Evolutionary conservation across 345 rosid genomes (phyloP).

Genomic region (Aquilaria malaccensis): DNA sequence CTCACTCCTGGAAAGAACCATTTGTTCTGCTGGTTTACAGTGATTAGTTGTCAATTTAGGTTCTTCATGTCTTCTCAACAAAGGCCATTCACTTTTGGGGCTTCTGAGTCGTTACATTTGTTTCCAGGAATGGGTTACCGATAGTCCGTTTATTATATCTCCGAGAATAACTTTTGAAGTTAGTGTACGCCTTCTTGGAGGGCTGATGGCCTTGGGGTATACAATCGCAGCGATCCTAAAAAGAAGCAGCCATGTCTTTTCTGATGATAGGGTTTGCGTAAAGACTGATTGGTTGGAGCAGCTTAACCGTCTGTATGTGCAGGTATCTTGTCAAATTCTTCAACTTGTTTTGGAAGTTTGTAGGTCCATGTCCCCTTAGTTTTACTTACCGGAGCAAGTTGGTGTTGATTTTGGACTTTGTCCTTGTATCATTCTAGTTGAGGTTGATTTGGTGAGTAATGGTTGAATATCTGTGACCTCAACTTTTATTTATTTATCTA

Average conservation of each 20-base stretch:
- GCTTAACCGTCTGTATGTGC: conserved; percentile 82
- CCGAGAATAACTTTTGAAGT: conserved; percentile 98
- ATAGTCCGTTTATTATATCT: conserved; percentile 91
- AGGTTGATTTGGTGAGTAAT: too few species aligned
- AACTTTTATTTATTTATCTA: too few species aligned
- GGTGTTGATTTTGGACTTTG: neutral
- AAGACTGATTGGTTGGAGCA: conserved; percentile 98
- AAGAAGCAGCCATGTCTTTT: conserved; percentile 87
- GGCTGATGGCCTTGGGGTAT: conserved; percentile 96
- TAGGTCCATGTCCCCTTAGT: neutral
- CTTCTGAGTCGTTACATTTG: conserved; percentile 15
- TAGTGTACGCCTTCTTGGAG: conserved; percentile 92
- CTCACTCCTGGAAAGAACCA: too few species aligned
- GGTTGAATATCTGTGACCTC: too few species aligned
- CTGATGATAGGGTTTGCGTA: conserved; percentile 60
- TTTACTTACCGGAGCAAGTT: neutral
- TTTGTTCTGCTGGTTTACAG: too few species aligned
- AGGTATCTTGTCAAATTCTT: conserved; percentile 37
- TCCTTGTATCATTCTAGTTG: too few species aligned
- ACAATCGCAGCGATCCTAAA: conserved; percentile 90
- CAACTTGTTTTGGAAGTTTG: conserved; percentile 1
- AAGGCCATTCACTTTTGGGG: conserved; percentile 1
- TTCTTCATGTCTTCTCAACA: neutral
- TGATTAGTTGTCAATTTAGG: too few species aligned
- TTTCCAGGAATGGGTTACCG: conserved; percentile 98